phyloP scores from a whole-genome alignment of 2,329 filamentous ascomycete genomes.

The Juglanconis oblonga region DNA sequence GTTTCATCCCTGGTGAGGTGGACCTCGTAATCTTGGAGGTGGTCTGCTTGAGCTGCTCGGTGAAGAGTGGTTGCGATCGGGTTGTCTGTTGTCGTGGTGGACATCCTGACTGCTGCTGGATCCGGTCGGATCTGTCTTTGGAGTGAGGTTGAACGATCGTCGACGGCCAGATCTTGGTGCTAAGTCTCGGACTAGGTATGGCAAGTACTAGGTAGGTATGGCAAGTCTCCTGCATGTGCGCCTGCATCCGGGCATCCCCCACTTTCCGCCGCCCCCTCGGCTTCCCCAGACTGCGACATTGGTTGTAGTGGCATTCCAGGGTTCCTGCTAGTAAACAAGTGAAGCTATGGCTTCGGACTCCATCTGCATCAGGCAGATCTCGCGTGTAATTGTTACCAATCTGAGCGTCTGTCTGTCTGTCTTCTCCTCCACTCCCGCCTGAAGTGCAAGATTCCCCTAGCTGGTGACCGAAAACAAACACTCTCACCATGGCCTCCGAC shows the following conservation, averaged over 20 bases:
- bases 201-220: no score
- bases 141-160: no score
- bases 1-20: slow-evolving; percentile 20
- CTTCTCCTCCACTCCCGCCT: not conserved
- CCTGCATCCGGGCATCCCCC: not conserved
- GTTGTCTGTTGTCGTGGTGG: slow-evolving; percentile 23
- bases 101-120: slow-evolving; percentile 17
- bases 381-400: not conserved
- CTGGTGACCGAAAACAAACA: not conserved
- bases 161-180: not conserved
- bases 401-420: no score
- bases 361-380: not conserved
- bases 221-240: no score
- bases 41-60: slow-evolving; percentile 5
- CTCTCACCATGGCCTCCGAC: slow-evolving; percentile 5
- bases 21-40: slow-evolving; percentile 29
- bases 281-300: not conserved
- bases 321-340: no score
- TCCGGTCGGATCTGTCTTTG: no score
- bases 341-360: not conserved
- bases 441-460: not conserved
- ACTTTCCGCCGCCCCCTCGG: not conserved
- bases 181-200: not conserved
- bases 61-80: slow-evolving; percentile 21
- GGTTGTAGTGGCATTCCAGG: no score